These are phyloP conservation scores for Metarhizium sp. DNA, from an alignment of 2,329 filamentous ascomycete species.

Conservation along the genomic window DNA sequence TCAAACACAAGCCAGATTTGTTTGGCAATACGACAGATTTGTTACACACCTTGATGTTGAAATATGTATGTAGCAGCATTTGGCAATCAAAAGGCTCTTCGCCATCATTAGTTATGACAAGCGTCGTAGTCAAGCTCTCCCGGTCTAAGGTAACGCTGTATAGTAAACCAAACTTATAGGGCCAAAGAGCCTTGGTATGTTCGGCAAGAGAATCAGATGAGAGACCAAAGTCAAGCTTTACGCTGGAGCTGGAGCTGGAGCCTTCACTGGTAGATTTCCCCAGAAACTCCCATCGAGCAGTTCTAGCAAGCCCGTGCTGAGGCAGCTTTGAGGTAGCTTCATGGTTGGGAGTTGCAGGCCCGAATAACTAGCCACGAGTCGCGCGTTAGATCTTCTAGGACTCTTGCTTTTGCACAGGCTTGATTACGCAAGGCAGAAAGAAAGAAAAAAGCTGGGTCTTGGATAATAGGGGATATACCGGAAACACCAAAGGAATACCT, in stretches of 20 bases:
- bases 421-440: too few relatives aligned
- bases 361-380: slow-evolving; percentile 62
- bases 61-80: slow-evolving; percentile 84
- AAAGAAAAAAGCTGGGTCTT: too few relatives aligned
- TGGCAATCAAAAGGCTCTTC: slow-evolving; percentile 80
- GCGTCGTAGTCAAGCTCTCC: slow-evolving; percentile 65
- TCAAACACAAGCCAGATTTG: neutral
- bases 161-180: slow-evolving; percentile 77
- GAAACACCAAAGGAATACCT: slow-evolving; percentile 87
- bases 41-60: slow-evolving; percentile 61
- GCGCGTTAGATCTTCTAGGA: neutral
- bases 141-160: slow-evolving; percentile 84
- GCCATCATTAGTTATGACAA: slow-evolving; percentile 86
- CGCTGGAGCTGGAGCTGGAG: slow-evolving; percentile 51
- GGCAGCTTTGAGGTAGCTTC: slow-evolving; percentile 70
- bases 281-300: slow-evolving; percentile 84
- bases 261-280: slow-evolving; percentile 59
- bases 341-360: slow-evolving; percentile 66
- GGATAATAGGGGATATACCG: slow-evolving; percentile 45
- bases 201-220: slow-evolving; percentile 62
- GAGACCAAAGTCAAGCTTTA: slow-evolving; percentile 95
- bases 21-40: neutral
- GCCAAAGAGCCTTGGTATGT: slow-evolving; percentile 65
- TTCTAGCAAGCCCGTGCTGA: slow-evolving; percentile 92
- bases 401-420: neutral